These are phyloP conservation scores for Parsonsia alboflavescens DNA, from an alignment of 257 asterid species.

Conservation along the genomic window DNA sequence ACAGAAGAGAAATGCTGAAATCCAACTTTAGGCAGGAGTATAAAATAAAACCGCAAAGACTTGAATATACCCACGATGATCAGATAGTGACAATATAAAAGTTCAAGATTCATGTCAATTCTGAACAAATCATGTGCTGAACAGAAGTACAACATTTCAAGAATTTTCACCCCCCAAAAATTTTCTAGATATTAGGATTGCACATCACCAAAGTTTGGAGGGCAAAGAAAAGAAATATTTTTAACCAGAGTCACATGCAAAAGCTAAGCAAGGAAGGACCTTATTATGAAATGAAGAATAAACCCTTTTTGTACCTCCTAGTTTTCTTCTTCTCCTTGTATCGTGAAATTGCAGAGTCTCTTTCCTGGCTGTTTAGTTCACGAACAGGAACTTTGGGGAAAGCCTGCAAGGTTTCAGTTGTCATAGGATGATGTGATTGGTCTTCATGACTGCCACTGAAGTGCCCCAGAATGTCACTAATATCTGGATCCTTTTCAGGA, in stretches of 20 bases:
- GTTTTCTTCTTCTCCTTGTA: constrained; percentile 90
- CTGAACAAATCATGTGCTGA: not conserved
- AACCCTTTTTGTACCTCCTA: constrained; percentile 50
- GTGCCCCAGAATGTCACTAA: constrained; percentile 31
- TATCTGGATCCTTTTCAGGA: constrained; percentile 63
- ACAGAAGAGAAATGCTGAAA: not conserved
- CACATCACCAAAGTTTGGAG: not conserved
- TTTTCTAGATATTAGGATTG: not conserved
- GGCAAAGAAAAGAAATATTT: not conserved
- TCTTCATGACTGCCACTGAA: constrained; percentile 40
- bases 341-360: constrained; percentile 77
- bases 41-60: not conserved
- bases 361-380: constrained; percentile 69
- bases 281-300: not conserved
- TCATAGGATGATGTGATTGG: constrained; percentile 29
- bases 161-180: too few species aligned
- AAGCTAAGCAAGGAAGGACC: not conserved
- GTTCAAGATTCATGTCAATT: not conserved
- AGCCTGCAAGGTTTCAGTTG: constrained; percentile 30
- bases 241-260: not conserved
- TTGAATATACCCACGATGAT: not conserved
- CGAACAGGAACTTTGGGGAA: constrained; percentile 40
- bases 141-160: not conserved
- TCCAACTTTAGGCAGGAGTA: not conserved
- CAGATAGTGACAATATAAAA: not conserved